phyloP scores from a whole-genome alignment of 208 protist genomes.

The Wallacemonas sp. region DNA sequence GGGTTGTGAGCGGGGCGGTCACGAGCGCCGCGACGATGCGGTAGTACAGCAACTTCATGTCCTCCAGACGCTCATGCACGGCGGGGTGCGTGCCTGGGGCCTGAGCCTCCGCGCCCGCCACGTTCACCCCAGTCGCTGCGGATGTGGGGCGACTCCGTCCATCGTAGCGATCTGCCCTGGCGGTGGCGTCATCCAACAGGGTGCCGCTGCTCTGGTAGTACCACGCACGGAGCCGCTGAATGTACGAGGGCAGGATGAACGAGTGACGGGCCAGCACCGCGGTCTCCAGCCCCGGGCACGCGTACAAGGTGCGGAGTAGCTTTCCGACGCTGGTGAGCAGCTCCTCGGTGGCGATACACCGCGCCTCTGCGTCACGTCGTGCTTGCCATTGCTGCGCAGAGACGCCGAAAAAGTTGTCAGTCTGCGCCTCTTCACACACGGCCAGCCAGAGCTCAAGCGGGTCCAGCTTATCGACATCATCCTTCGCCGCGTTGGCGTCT shows the following conservation, averaged over 20 bases:
- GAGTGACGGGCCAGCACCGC: conserved; percentile 1
- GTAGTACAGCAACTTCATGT: conserved; percentile 31
- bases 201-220: neutral
- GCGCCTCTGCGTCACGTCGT: neutral
- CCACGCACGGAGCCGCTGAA: conserved; percentile 3
- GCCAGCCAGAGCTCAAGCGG: conserved; percentile 11
- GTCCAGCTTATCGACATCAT: neutral
- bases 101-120: neutral
- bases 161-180: neutral
- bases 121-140: neutral
- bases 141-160: neutral
- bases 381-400: neutral
- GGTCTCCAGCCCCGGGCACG: neutral
- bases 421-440: neutral
- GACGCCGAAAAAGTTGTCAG: too few species aligned
- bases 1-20: conserved; percentile 15
- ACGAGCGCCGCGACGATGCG: conserved; percentile 35
- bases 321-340: conserved; percentile 6
- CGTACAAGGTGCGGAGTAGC: conserved; percentile 6
- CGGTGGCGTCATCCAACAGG: neutral
- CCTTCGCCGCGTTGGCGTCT: neutral
- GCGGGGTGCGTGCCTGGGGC: neutral
- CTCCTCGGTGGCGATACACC: neutral
- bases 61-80: conserved; percentile 1
- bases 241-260: conserved; percentile 1